phyloP scores from a whole-genome alignment of 2,329 filamentous ascomycete species.

The Fusarium kyushuense region DNA sequence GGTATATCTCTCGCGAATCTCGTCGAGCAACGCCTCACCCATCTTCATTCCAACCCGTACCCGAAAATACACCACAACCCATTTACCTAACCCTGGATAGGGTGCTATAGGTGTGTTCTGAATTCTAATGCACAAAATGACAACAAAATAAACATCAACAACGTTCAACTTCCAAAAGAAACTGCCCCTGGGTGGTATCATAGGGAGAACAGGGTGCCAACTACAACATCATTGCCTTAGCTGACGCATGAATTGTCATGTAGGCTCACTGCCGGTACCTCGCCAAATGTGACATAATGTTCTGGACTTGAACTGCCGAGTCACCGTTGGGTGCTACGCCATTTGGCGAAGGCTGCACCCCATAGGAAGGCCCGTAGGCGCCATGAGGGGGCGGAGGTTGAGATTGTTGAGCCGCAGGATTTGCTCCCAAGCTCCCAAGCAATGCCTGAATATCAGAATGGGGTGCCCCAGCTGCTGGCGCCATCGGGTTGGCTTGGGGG shows the following conservation, averaged over 20 bases:
- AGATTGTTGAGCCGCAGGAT: slow-evolving; percentile 39
- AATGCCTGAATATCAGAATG: slow-evolving; percentile 62
- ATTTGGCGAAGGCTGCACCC: slow-evolving; percentile 47
- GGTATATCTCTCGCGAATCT: slow-evolving; percentile 8
- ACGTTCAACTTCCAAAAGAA: slow-evolving; percentile 29
- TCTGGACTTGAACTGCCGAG: slow-evolving; percentile 70
- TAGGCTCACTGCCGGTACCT: slow-evolving; percentile 67
- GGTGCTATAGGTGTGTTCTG: slow-evolving; percentile 8
- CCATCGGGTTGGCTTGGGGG: slow-evolving; percentile 35
- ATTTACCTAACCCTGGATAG: slow-evolving; percentile 19
- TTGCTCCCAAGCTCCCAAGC: slow-evolving; percentile 55
- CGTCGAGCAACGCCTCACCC: slow-evolving; percentile 38
- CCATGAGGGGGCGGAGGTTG: slow-evolving; percentile 25
- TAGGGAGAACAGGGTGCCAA: slow-evolving; percentile 23
- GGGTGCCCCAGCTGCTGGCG: slow-evolving; percentile 45
- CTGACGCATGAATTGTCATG: background rate
- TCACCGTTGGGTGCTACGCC: slow-evolving; percentile 49
- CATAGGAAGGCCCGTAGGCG: slow-evolving; percentile 51
- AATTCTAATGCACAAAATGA: slow-evolving; percentile 31
- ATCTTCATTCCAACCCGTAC: slow-evolving; percentile 4
- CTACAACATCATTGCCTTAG: slow-evolving; percentile 3
- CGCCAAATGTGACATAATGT: slow-evolving; percentile 80
- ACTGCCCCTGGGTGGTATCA: slow-evolving; percentile 33
- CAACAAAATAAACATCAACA: slow-evolving; percentile 11
- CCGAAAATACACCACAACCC: slow-evolving; percentile 12